Conservation (phyloP, 345 rosid genomes). For the Sonneratia alba region DNA sequence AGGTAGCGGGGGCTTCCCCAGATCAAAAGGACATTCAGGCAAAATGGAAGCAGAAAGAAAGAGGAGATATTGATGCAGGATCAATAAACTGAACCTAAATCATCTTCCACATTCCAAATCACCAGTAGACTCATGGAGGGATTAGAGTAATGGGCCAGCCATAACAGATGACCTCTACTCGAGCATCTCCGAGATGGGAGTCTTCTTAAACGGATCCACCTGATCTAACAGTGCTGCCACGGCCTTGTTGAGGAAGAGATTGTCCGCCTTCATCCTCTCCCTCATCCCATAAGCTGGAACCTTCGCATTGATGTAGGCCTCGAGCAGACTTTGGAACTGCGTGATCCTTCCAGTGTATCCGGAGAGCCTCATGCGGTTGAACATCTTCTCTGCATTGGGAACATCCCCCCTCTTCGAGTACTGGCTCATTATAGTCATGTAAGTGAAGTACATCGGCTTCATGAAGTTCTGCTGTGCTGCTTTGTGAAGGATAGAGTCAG, state of each 20-base stretch:
- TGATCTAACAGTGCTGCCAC: conserved; percentile 44
- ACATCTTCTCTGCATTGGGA: conserved; percentile 71
- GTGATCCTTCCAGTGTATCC: conserved; percentile 55
- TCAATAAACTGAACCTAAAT: not conserved
- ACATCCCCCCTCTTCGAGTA: conserved; percentile 73
- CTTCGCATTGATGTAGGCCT: conserved; percentile 59
- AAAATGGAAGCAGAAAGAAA: not conserved
- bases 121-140: not conserved
- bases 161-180: conserved; percentile 15
- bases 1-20: no score
- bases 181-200: conserved; percentile 58
- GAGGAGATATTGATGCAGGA: not conserved
- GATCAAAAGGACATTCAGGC: no score
- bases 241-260: conserved; percentile 53
- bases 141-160: not conserved
- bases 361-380: conserved; percentile 63
- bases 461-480: conserved; percentile 42
- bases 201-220: conserved; percentile 71
- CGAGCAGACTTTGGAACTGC: conserved; percentile 48
- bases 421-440: conserved; percentile 57
- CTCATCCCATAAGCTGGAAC: conserved; percentile 72
- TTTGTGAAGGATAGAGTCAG: conserved; percentile 59
- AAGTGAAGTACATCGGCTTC: conserved; percentile 64
- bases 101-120: not conserved
- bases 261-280: conserved; percentile 83